Evolutionary conservation across 495 filamentous ascomycete genomes (phyloP).

Genomic region (Bathelium albidoporum): DNA sequence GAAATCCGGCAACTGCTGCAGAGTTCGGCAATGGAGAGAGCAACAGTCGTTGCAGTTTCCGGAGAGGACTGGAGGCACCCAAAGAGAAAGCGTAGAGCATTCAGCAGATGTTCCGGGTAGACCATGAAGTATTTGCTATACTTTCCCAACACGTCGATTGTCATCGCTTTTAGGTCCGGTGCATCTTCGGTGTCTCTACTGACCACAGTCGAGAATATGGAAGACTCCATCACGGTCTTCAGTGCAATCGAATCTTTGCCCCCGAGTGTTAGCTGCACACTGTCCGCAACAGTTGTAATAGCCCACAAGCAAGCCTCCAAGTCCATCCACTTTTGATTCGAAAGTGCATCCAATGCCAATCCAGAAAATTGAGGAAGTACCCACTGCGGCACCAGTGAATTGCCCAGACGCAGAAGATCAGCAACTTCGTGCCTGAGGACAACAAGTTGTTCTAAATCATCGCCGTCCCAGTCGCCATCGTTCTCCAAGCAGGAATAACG

Average conservation of each 20-base stretch:
- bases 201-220: not conserved
- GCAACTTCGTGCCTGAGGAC: conserved; percentile 71
- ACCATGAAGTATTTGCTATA: conserved; percentile 77
- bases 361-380: conserved; percentile 62
- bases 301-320: conserved; percentile 77
- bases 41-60: conserved; percentile 56
- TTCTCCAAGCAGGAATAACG: conserved; percentile 28
- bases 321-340: conserved; percentile 55
- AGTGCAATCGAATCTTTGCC: not conserved
- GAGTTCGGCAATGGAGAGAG: conserved; percentile 66
- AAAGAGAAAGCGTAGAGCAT: conserved; percentile 75
- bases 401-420: conserved; percentile 56
- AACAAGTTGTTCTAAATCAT: conserved; percentile 59
- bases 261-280: not conserved
- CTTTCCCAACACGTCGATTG: conserved; percentile 63
- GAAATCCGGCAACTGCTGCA: conserved; percentile 69
- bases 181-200: not conserved
- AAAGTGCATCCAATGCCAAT: conserved; percentile 49
- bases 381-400: conserved; percentile 25
- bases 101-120: conserved; percentile 57
- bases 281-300: conserved; percentile 62
- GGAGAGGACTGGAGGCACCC: conserved; percentile 54
- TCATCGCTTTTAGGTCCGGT: conserved; percentile 31
- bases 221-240: not conserved
- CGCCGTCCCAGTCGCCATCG: conserved; percentile 53